Evolutionary conservation across 495 filamentous ascomycete genomes (phyloP), one percentile per base, ranked within the genome.

Genomic region (Neurospora cerealis): DNA sequence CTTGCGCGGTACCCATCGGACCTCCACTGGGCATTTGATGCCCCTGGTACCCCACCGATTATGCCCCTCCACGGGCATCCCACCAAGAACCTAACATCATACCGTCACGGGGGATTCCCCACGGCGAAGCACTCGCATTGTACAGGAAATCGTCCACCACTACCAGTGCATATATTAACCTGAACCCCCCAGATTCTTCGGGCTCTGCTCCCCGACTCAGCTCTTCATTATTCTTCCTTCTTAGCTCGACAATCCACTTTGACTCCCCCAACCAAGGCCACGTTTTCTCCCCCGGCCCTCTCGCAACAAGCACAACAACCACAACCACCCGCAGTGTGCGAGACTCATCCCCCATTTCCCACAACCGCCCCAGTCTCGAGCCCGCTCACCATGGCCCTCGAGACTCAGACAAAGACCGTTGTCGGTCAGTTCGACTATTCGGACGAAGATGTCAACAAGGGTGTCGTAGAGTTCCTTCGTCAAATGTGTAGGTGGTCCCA

Each of bases 381-480:
- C 78, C 81, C 83, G 46, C 82, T 78, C 81, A 81, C 82, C 69
- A 88, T 89, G 87, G 82, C 89, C 28, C 84, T 97, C 74, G 83
- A 90, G 73, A 88, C 91, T 70, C 90, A 92, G 80, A 93, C 94
- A 21, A 87, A 89, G 88, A 87, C 86, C 78, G 91, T 99, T 75
- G 92, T 93, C 74, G 87, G 86, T 74, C 89, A 96, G 81, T 98
- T 99, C 81, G 93, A 97, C 19, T 97, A 93, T 84, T 85, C 89
- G 73, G 87, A 92, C 46, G 89, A 93, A 38, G 87, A 95, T 81
- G 89, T 97, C 73, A 90, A 91, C 75, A 90, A 88, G 78, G 92
- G 88, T 32, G 93, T 97, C 69, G 86, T 89, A 69, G 93, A 97
- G 78, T 99, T 97, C 77, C 88, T 97, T 69, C 85, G 87, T 73